A percentile compares a stretch with the other conserved stretches of the same genome.
Evolutionary conservation across 2,329 filamentous ascomycete species (phyloP).

Genomic region (Emmonsia crescens): DNA sequence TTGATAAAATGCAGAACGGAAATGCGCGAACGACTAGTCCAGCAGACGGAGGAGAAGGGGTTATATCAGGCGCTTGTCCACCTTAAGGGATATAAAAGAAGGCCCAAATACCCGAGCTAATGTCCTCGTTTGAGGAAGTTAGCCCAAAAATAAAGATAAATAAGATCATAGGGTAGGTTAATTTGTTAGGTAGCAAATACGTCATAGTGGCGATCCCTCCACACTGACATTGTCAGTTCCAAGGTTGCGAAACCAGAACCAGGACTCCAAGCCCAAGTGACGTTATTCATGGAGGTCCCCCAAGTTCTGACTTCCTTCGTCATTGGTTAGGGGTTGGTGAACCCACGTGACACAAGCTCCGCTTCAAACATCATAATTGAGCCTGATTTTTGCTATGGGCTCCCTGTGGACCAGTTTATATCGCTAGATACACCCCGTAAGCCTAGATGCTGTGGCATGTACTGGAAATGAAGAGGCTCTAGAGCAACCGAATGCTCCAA

Average conservation of each 20-base stretch:
- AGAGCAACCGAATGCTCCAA: not conserved
- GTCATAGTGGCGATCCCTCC: conserved; percentile 1
- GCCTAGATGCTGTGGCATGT: not conserved
- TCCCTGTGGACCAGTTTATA: not conserved
- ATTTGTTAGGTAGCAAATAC: not conserved
- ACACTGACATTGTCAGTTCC: not conserved
- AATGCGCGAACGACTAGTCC: not conserved
- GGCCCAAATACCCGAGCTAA: not conserved
- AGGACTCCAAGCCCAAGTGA: not conserved
- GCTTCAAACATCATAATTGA: not conserved
- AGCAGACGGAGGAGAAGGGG: not conserved
- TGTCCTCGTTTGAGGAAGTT: not conserved
- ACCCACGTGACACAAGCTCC: not conserved
- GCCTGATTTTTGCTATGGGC: not conserved
- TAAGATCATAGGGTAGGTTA: not conserved
- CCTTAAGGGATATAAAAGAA: not conserved
- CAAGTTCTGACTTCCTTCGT: not conserved
- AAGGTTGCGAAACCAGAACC: not conserved
- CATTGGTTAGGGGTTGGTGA: not conserved
- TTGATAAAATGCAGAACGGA: not conserved
- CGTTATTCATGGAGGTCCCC: not conserved
- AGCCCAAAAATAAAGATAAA: not conserved
- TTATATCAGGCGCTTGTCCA: not conserved
- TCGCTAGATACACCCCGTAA: not conserved
- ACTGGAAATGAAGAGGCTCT: not conserved